Evolutionary conservation across 2,329 filamentous ascomycete genomes (phyloP), one percentile per base, ranked within the genome.

Genomic region (Ophiostoma quercus): DNA sequence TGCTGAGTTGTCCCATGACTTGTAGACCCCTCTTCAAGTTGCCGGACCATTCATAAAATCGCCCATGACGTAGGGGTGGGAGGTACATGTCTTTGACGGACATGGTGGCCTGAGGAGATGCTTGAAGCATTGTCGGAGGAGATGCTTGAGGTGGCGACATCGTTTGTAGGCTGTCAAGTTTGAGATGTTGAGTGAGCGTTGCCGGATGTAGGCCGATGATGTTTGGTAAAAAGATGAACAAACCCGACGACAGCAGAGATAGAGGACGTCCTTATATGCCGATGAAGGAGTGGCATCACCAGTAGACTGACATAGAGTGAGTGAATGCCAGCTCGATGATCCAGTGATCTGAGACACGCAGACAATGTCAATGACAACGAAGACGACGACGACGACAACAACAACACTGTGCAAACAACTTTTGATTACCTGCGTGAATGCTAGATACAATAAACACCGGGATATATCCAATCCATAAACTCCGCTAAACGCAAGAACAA

Each of bases 401-500:
- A 41, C 39, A 8, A 39, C 41, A 16, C 14, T 14, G 16, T 5
- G 16, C 43, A 47, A 7, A 16, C 16, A 47, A 25, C 51, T 57
- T 57, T 57, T 57, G 7, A 43, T 41, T 34, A 25, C 68, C 43
- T 29, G n/a, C 37, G 37, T 29, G 34, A 43, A 66, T 25, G 41
- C 19, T 41, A 51, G 39, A 32, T 29, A 25, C 47, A 32, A 51
- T 39, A 37, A 54, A 60, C 25, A 60, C 47, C 47, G 32, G 12
- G 51, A 57, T 57, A 57, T 57, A 57, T 57, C 51, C 19, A 57
- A 57, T 25, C 51, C 51, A 57, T 57, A 57, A 57, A 57, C 51
- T 57, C 51, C 51, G 22, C 11, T 11, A 63, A 63, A 29, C 25
- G 25, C 25, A 32, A 63, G 14, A 37, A 37, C 62, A 66, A 39